Conservation (phyloP, 1,284 basidiomycete species). For the Sphaerobolus stellatus region DNA sequence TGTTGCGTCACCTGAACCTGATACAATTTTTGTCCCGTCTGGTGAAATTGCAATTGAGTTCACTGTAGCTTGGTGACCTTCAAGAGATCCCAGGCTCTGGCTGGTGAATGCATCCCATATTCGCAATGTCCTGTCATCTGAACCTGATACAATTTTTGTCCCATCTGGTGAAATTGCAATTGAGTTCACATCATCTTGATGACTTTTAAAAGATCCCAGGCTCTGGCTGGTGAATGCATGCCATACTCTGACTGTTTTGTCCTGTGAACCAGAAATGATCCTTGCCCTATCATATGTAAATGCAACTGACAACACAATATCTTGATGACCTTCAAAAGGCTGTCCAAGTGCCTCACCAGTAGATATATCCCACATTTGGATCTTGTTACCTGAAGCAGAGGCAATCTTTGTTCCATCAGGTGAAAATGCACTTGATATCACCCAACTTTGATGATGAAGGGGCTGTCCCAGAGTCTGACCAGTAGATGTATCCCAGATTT, state of each 20-base stretch:
- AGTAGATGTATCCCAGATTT: too few relatives aligned
- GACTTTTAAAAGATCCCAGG: too few relatives aligned
- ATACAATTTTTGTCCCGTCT: conserved; percentile 83
- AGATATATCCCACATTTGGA: too few relatives aligned
- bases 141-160: background rate
- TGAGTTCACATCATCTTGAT: background rate
- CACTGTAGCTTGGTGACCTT: conserved; percentile 70
- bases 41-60: conserved; percentile 76
- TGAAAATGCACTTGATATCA: too few relatives aligned
- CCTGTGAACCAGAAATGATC: conserved; percentile 87
- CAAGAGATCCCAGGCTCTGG: conserved; percentile 38
- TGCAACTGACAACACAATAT: conserved; percentile 90
- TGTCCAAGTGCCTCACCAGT: too few relatives aligned
- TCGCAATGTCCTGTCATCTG: background rate
- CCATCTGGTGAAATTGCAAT: background rate
- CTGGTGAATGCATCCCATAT: too few relatives aligned
- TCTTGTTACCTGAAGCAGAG: too few relatives aligned
- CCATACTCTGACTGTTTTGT: conserved; percentile 88
- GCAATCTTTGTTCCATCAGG: too few relatives aligned
- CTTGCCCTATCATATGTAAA: conserved; percentile 80
- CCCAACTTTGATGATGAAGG: too few relatives aligned
- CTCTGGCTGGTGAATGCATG: conserved; percentile 55
- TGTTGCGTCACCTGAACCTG: conserved; percentile 86
- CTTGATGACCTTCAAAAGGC: conserved; percentile 86
- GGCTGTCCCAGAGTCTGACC: too few relatives aligned